These are phyloP conservation scores for Tuber aestivum DNA, from an alignment of 495 filamentous ascomycete species.

Conservation along the genomic window DNA sequence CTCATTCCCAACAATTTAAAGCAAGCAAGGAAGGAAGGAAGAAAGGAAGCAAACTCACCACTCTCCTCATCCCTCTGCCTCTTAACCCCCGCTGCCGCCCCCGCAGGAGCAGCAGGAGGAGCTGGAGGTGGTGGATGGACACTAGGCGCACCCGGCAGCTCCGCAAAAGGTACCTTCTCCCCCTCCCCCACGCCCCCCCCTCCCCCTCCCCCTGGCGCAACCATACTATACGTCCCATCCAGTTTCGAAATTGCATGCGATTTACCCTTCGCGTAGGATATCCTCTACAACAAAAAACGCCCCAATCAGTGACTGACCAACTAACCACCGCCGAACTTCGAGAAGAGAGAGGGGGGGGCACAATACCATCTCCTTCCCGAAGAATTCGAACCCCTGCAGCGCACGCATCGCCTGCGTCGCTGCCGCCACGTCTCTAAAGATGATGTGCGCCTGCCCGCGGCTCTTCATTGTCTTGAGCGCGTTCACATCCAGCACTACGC, in stretches of 20 bases:
- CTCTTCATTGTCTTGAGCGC: slow-evolving; percentile 80
- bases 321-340: no score
- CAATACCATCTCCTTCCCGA: slow-evolving; percentile 76
- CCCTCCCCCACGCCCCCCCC: slow-evolving; percentile 52
- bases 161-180: slow-evolving; percentile 48
- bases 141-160: slow-evolving; percentile 45
- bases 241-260: slow-evolving; percentile 81
- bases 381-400: slow-evolving; percentile 78
- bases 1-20: background rate
- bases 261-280: slow-evolving; percentile 79
- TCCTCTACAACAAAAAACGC: slow-evolving; percentile 54
- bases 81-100: slow-evolving; percentile 52
- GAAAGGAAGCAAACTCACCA: slow-evolving; percentile 42
- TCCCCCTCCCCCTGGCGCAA: slow-evolving; percentile 49
- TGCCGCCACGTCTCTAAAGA: slow-evolving; percentile 77
- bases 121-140: slow-evolving; percentile 51
- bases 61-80: slow-evolving; percentile 67
- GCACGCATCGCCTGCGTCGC: slow-evolving; percentile 86
- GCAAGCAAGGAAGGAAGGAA: no score
- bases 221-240: slow-evolving; percentile 76
- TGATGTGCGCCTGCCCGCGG: slow-evolving; percentile 91
- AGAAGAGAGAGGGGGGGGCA: background rate
- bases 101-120: slow-evolving; percentile 43
- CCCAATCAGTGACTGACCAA: background rate
- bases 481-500: slow-evolving; percentile 88